phyloP scores from a whole-genome alignment of 805 yeast genomes.

The Saccharomycopsis javanensis region DNA sequence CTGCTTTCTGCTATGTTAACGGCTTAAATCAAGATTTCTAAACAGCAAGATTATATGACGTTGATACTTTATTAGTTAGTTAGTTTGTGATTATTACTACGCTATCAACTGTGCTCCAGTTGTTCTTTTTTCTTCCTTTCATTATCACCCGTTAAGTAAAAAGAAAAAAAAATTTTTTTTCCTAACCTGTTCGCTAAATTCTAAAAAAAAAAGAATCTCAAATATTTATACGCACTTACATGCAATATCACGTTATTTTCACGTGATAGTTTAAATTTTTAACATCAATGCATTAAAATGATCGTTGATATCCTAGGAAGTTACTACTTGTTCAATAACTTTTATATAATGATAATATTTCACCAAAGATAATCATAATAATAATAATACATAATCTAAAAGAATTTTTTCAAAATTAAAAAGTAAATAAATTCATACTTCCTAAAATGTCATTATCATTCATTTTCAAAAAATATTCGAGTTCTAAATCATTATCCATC shows the following conservation, averaged over 20 bases:
- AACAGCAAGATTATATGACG: no score
- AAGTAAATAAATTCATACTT: background rate
- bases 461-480: background rate
- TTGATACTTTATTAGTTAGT: no score
- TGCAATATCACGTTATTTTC: background rate
- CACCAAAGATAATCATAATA: background rate
- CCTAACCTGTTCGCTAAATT: background rate
- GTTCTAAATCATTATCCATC: background rate
- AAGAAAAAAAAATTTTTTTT: background rate
- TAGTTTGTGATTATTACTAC: no score
- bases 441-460: background rate
- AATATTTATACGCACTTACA: background rate
- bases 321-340: no score
- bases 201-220: no score
- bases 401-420: background rate
- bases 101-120: background rate
- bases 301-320: no score
- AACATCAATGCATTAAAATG: no score
- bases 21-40: no score
- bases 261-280: no score
- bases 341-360: background rate
- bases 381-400: background rate
- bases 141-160: background rate
- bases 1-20: no score
- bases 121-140: background rate